Evolutionary conservation across 164 flowering plant species (phyloP), one percentile per base, ranked within the genome.

Genomic region (Euptelea pleiosperma): DNA sequence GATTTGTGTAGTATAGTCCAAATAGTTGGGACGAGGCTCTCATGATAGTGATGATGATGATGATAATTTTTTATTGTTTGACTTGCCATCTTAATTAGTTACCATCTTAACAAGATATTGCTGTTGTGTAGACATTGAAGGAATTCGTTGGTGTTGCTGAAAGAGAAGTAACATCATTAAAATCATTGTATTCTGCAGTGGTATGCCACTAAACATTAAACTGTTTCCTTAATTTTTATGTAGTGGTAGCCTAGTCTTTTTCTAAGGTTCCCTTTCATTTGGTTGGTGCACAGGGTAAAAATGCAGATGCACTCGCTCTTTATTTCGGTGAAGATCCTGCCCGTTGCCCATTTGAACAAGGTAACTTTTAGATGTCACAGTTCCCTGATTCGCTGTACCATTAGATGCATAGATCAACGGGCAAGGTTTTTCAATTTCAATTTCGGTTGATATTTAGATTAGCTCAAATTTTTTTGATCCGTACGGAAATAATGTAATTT

Each of bases 291-390:
- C 87, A 93, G 99, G 99, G 99, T 61, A 84, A 84, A 74, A 93
- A 86, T 77, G 99, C 99, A 33, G 99, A 93, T 82, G 97, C 94
- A 35, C 86, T 93, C 40, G 89, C 89, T 45, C 68, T 82, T 19
- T 93, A 93, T 70, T 93, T 90, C 64, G 96, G 94, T 42, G 99
- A 93, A 71, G 97, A 93, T 66, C 97, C 99, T 68, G 84, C 87
- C 25, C 87, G 90, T 10, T 89, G 87, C 78, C 98, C 97, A 58
- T 89, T 93, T 74, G 98, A 93, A 65, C 98, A 93, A 83, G 98
- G 98, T 87, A 74, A 66, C 8, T 16, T 28, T 43, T 16, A 21
- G 26, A 29, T 34, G 1, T 19, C 15, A 16, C 40, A 15, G 40
- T 29, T 31, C 18, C 40, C 10, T 10, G 15, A 30, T 10, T 45